A percentile compares a stretch with the other conserved stretches of the same genome.
Conservation (phyloP, 176 grass and related monocot genomes). For the Ampelocalamus luodianensis region DNA sequence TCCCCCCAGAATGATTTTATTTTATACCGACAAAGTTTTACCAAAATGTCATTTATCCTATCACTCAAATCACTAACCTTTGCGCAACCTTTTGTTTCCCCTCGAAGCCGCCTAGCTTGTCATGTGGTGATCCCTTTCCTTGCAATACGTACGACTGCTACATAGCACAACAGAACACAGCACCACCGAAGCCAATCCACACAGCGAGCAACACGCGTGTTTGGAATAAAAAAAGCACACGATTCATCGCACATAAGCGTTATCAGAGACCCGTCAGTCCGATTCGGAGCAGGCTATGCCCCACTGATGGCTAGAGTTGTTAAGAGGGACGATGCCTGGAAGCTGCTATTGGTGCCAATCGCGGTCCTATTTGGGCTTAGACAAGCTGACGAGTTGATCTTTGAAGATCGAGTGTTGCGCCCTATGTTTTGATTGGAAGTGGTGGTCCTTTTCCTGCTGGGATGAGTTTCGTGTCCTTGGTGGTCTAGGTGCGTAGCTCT, state of each 20-base stretch:
- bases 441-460: no score
- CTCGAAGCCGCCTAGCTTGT: background rate
- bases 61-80: background rate
- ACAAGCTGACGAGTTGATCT: no score
- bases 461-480: no score
- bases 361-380: no score
- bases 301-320: background rate
- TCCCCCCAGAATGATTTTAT: background rate
- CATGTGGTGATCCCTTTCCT: background rate
- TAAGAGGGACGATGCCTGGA: no score
- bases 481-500: no score
- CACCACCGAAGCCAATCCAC: background rate
- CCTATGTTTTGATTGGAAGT: no score
- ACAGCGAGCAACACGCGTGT: background rate
- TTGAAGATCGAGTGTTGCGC: no score
- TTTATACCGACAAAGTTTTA: background rate
- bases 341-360: no score
- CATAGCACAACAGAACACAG: background rate
- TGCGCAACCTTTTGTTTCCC: background rate
- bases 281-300: constrained; percentile 6
- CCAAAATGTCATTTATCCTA: no score
- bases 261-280: constrained; percentile 22
- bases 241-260: constrained; percentile 35
- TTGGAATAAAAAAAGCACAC: background rate
- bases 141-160: background rate